Evolutionary conservation across 495 filamentous ascomycete genomes (phyloP), one percentile per base, ranked within the genome.

Genomic region (Neurospora hispaniola): DNA sequence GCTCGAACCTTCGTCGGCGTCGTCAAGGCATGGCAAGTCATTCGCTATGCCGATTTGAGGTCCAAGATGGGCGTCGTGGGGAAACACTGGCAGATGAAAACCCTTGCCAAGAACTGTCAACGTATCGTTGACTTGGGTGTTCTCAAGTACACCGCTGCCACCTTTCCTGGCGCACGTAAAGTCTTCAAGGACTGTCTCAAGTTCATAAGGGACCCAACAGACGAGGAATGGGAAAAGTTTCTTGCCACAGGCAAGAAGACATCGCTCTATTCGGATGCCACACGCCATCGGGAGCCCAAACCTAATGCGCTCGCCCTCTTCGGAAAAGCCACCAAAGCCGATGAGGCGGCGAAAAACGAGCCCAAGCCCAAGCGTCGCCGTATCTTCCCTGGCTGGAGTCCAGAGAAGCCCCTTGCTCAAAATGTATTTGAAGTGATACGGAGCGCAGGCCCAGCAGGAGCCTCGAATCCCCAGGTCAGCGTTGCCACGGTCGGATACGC

Each of bases 131-230:
- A 87, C 62, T 85, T 91, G 46, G 94, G 92, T 1, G 88, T 90
- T 42, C 75, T 94, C 42, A 88, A 87, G 71, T 89, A 91, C 46
- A 90, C 94, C 20, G 88, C 84, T 71, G 94, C 92, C 1, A 82
- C 84, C 20, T 83, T 85, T 40, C 76, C 81, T 4, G 79, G 79
- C 42, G 78, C 79, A 16, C 81, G 80, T 71, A 85, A 83, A 66
- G 77, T 87, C 42, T 86, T 83, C 78, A 86, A 85, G 68, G 84
- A 87, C 74, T 94, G 93, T 74, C 83, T 96, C 42, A 90, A 91
- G 79, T 91, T 93, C 43, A 73, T 94, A 27, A 87, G 93, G 23
- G 91, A 93, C n/a, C 92, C 92, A 16, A 88, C 86, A 6, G 80
- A 86, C 16, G 85, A 87, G 12, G 93, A 96, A 75, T 84, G 89